These are phyloP conservation scores for Penicillium steckii DNA, from an alignment of 495 filamentous ascomycete species.

Conservation along the genomic window DNA sequence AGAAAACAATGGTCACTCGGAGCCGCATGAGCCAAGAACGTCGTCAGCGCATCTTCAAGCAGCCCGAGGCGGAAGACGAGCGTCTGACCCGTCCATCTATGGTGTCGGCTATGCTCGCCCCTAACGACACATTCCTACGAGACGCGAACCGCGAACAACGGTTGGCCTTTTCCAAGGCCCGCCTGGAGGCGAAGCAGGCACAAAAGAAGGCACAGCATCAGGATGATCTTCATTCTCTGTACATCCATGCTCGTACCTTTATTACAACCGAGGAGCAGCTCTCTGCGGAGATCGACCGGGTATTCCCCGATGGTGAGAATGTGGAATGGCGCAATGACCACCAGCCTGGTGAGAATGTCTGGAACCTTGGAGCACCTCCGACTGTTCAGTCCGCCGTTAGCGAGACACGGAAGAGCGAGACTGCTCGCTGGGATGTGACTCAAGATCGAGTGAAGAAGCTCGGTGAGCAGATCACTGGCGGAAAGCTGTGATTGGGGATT, in stretches of 20 bases:
- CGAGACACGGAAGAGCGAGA: slow-evolving; percentile 31
- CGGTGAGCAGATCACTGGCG: slow-evolving; percentile 67
- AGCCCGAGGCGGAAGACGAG: slow-evolving; percentile 59
- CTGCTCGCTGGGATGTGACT: slow-evolving; percentile 42
- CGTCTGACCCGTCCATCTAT: slow-evolving; percentile 56
- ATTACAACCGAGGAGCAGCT: slow-evolving; percentile 64
- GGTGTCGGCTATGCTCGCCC: slow-evolving; percentile 37
- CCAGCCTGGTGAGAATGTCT: slow-evolving; percentile 50
- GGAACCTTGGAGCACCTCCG: slow-evolving; percentile 55
- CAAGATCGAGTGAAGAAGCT: slow-evolving; percentile 61
- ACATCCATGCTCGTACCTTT: slow-evolving; percentile 63
- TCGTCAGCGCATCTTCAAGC: slow-evolving; percentile 44
- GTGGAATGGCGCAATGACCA: slow-evolving; percentile 47
- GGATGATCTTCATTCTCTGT: slow-evolving; percentile 58
- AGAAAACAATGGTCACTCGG: slow-evolving; percentile 34
- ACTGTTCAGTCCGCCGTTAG: slow-evolving; percentile 44
- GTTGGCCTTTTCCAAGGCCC: slow-evolving; percentile 41
- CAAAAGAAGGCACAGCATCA: slow-evolving; percentile 40
- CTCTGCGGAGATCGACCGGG: slow-evolving; percentile 57
- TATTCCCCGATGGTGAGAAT: slow-evolving; percentile 54
- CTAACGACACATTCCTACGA: slow-evolving; percentile 37
- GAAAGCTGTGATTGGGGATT: slow-evolving; percentile 52
- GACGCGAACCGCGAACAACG: slow-evolving; percentile 50
- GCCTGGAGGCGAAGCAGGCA: slow-evolving; percentile 34
- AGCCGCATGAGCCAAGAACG: slow-evolving; percentile 36